Percentiles rank a stretch among this genome's conserved stretches.
Evolutionary conservation across 2,329 filamentous ascomycete genomes (phyloP).

Genomic region (Fusarium staphyleae): DNA sequence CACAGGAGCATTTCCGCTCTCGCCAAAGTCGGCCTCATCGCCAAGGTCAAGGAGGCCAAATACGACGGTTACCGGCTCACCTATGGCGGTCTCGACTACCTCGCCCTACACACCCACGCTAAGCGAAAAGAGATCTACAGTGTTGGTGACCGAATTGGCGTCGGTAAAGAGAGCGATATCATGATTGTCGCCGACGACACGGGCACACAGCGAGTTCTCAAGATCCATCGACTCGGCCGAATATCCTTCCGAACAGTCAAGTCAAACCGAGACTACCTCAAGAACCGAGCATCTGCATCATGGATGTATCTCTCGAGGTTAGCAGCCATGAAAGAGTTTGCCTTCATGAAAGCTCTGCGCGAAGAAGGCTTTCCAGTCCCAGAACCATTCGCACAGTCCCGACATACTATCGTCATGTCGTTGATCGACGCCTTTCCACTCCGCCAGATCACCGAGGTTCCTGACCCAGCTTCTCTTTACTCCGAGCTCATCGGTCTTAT

Average conservation of each 20-base stretch:
- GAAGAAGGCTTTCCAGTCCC: constrained; percentile 91
- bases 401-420: constrained; percentile 96
- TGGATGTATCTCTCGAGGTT: constrained; percentile 99
- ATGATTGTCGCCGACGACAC: constrained; percentile 85
- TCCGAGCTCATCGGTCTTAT: constrained; percentile 90
- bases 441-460: constrained; percentile 83
- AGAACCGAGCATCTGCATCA: constrained; percentile 77
- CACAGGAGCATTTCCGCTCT: constrained; percentile 88
- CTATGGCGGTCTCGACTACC: constrained; percentile 95
- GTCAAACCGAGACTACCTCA: constrained; percentile 93
- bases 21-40: constrained; percentile 91
- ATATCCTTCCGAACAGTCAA: constrained; percentile 98
- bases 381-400: constrained; percentile 83
- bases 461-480: constrained; percentile 85
- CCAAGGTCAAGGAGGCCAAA: constrained; percentile 90
- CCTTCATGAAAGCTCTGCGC: constrained; percentile 88
- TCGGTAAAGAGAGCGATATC: constrained; percentile 98
- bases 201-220: constrained; percentile 82
- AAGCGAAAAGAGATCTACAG: constrained; percentile 84
- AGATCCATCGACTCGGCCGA: constrained; percentile 93
- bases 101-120: constrained; percentile 91
- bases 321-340: constrained; percentile 91
- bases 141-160: constrained; percentile 91
- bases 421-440: constrained; percentile 92
- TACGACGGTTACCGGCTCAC: constrained; percentile 98